These are phyloP conservation scores for Solanum gracilifrons DNA, from an alignment of 257 asterid genomes.

Conservation along the genomic window DNA sequence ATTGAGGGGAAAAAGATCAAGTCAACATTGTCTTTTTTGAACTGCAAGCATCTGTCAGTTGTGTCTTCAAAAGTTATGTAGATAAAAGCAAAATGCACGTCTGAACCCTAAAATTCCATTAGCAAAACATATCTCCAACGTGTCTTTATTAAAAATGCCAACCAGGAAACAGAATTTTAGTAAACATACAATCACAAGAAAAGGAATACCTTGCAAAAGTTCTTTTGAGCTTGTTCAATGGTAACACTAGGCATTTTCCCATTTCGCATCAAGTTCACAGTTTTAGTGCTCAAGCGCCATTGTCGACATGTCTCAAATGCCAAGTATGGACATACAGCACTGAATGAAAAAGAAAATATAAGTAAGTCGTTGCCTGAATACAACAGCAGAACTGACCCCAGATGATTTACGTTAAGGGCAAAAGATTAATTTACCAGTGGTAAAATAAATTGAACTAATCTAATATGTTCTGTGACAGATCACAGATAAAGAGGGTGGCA, in stretches of 20 bases:
- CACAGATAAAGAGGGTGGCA: not conserved
- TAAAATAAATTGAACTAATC: not conserved
- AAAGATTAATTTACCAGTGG: not conserved
- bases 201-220: constrained; percentile 66
- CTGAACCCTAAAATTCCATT: not conserved
- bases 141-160: not conserved
- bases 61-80: not conserved
- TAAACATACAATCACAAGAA: not conserved
- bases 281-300: constrained; percentile 96
- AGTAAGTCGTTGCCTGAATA: not conserved
- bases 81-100: not conserved
- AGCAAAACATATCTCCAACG: not conserved
- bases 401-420: not conserved
- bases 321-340: constrained; percentile 97
- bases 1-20: not conserved
- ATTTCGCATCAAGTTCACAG: constrained; percentile 95
- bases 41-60: not conserved
- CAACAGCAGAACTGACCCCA: not conserved
- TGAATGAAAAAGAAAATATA: constrained; percentile 9
- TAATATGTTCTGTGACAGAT: not conserved
- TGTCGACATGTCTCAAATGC: constrained; percentile 96
- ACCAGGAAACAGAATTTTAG: not conserved
- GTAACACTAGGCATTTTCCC: constrained; percentile 99
- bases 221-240: constrained; percentile 96
- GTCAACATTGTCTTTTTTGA: not conserved